Base-by-base conservation (phyloP, 306 rosid species). In the Psophocarpus tetragonolobus region DNA sequence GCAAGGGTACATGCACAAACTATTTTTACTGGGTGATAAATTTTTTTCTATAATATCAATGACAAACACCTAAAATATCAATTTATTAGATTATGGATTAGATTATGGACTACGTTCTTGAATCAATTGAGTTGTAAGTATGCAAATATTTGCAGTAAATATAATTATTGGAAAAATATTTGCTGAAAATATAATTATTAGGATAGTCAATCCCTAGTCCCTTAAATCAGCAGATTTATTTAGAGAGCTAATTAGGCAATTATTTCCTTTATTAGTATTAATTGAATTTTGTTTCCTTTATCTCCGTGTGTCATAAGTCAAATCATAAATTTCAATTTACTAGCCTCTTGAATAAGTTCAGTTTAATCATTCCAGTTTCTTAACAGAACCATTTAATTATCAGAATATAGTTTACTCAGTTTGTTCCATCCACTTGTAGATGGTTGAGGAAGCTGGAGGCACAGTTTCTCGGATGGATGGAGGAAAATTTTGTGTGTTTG, bases 381-480 rank as follows among this genome's bases (percentile, higher is more conserved):
- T 58, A 26, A 58, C 10, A 29, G 75, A 36, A 29, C 27, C 60
- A 44, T 39, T 65, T 50, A 57, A 26, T 14, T 75, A 44, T 64
- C 66, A 66, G 73, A 29, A 58, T 57, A 63, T 45, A 81, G 23
- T 51, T 39, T 47, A 61, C 18, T 4, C 29, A 78, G 23, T 54
- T 75, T 32, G 36, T 56, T 68, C 41, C 26, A 58, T 79, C 39
- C 8, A 69, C 51, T 54, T 58, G 71, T 82, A 92, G 98, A 89
- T 94, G 69, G 97, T 92, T 61, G 97, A 94, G 82, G 98, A 94
- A 89, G 95, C 98, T 33, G 98, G 97, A 29, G 98, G 97, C 51
- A 20, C 84, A 30, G 91, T 92, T 60, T 87, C 96, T 44, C 71
- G 95, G 79, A 94, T 94, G 98, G 98, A 94, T 63, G 97, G 98